phyloP scores from a whole-genome alignment of 225 moss, liverwort and hornwort species.

The Ulota crispa region DNA sequence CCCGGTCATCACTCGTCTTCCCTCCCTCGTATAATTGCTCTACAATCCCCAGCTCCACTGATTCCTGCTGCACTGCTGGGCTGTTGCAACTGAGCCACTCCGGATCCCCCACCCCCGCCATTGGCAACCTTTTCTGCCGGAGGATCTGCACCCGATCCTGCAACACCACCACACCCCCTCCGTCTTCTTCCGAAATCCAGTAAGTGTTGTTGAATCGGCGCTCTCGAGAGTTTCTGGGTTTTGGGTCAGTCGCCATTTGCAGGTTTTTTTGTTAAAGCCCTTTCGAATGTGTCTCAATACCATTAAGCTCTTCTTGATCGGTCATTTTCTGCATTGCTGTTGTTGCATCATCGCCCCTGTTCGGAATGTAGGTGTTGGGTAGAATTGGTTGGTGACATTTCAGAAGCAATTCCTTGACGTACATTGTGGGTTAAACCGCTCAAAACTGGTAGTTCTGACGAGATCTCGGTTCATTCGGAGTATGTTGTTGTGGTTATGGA shows the following conservation, averaged over 20 bases:
- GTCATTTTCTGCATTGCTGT: background rate
- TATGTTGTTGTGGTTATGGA: background rate
- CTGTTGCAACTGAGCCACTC: background rate
- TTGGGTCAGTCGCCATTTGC: too few species aligned
- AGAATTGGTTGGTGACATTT: background rate
- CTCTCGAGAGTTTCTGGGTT: background rate
- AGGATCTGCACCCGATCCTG: conserved; percentile 17
- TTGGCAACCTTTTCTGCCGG: background rate
- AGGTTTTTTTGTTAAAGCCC: too few species aligned
- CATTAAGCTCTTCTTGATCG: background rate
- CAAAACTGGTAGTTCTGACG: too few species aligned
- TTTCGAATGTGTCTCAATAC: too few species aligned
- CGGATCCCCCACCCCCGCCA: background rate
- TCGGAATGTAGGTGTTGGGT: background rate
- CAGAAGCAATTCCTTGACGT: background rate
- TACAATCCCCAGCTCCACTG: too few species aligned
- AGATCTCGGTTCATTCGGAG: background rate
- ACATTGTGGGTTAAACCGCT: too few species aligned
- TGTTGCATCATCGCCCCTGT: background rate
- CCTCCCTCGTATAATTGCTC: too few species aligned
- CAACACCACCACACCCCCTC: background rate
- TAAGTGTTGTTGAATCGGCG: background rate
- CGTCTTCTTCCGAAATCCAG: background rate
- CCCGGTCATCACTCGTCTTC: too few species aligned
- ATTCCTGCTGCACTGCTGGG: too few species aligned